A percentile compares a stretch with the other conserved stretches of the same genome.
phyloP scores from a whole-genome alignment of 2,329 filamentous ascomycete genomes.

The Fusarium nematophilum region DNA sequence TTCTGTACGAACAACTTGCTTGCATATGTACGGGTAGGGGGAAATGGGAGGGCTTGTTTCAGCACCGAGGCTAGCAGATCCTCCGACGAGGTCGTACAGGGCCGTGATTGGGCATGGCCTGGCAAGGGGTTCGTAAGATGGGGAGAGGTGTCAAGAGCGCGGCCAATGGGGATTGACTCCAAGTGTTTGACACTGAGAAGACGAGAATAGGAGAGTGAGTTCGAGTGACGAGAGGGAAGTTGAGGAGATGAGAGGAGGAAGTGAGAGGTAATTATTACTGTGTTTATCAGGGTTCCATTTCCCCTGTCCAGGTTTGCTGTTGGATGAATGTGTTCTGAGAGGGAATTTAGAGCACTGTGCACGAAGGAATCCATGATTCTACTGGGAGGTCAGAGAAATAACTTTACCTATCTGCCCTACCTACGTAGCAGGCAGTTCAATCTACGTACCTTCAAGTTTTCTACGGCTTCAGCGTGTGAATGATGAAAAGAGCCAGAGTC shows the following conservation, averaged over 20 bases:
- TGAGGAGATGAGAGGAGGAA: neutral
- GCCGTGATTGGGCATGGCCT: slow-evolving; percentile 33
- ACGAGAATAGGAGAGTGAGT: too few species aligned
- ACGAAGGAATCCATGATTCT: too few species aligned
- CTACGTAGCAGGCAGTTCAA: too few species aligned
- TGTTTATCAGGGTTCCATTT: too few species aligned
- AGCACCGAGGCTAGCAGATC: slow-evolving; percentile 39
- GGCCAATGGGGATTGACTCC: slow-evolving; percentile 21
- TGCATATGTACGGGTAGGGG: slow-evolving; percentile 35
- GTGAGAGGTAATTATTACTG: neutral
- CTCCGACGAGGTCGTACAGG: slow-evolving; percentile 29
- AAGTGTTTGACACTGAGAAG: slow-evolving; percentile 16
- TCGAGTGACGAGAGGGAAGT: neutral
- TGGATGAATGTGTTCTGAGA: too few species aligned
- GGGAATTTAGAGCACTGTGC: too few species aligned
- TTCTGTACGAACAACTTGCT: slow-evolving; percentile 17
- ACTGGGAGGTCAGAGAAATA: too few species aligned
- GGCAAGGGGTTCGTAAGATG: slow-evolving; percentile 15
- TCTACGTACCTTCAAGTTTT: too few species aligned
- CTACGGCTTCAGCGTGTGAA: too few species aligned
- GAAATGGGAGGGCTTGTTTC: slow-evolving; percentile 43
- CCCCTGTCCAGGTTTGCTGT: too few species aligned
- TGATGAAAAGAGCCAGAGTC: too few species aligned
- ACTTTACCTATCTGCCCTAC: too few species aligned
- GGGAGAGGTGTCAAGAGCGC: slow-evolving; percentile 25